These are phyloP conservation scores for Polyplosphaeria fusca DNA, from an alignment of 495 filamentous ascomycete species.

Conservation along the genomic window DNA sequence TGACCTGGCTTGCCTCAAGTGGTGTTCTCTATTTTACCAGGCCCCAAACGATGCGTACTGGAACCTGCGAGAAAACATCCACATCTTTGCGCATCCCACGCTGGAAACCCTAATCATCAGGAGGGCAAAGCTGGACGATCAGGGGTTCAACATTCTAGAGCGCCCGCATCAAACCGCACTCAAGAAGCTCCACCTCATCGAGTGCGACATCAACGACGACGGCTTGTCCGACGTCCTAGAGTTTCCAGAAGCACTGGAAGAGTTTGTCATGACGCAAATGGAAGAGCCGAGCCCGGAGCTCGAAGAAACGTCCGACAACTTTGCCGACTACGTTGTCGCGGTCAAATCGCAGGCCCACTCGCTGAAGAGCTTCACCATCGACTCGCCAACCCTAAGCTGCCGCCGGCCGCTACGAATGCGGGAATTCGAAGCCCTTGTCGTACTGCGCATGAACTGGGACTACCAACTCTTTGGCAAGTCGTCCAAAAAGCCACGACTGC, in stretches of 20 bases:
- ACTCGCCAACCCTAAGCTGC: constrained; percentile 5
- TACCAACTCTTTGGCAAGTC: constrained; percentile 14
- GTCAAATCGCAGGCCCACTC: constrained; percentile 7
- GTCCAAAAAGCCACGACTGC: constrained; percentile 1
- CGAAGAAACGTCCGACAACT: constrained; percentile 11
- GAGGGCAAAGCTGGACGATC: constrained; percentile 9
- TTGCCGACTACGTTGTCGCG: constrained; percentile 9
- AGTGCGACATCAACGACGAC: constrained; percentile 18
- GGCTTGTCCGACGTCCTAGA: constrained; percentile 7
- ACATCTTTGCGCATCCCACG: constrained; percentile 13
- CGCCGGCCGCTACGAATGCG: constrained; percentile 7
- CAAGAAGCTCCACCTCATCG: constrained; percentile 7
- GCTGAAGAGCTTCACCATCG: constrained; percentile 10
- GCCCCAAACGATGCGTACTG: constrained; percentile 2
- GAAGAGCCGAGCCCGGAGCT: constrained; percentile 7
- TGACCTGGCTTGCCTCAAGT: constrained; percentile 15
- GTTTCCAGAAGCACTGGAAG: constrained; percentile 13
- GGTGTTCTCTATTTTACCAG: constrained; percentile 15
- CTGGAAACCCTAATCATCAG: constrained; percentile 11
- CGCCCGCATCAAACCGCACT: constrained; percentile 4
- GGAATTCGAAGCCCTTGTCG: constrained; percentile 1
- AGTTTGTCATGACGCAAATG: constrained; percentile 11
- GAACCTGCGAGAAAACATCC: constrained; percentile 16
- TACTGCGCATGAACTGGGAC: constrained; percentile 9
- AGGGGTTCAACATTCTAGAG: constrained; percentile 10